A percentile compares a stretch with the other conserved stretches of the same genome.
These are phyloP conservation scores for Eragrostis curvula DNA, from an alignment of 176 grass and related monocot genomes.

Conservation along the genomic window DNA sequence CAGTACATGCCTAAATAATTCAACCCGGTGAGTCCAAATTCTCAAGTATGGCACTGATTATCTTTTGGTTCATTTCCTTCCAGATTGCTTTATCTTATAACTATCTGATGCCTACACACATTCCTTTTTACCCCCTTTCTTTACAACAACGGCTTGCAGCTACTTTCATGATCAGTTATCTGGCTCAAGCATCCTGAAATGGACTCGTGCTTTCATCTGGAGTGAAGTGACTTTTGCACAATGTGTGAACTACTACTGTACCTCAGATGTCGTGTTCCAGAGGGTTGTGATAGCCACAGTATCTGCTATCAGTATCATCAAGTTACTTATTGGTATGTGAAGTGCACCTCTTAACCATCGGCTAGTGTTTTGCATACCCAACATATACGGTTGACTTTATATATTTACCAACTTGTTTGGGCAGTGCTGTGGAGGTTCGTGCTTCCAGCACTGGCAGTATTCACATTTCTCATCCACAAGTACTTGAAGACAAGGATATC, in stretches of 20 bases:
- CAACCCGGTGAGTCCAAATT: conserved; percentile 9
- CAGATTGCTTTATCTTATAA: neutral
- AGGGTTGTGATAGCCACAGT: neutral
- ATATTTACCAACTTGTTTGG: neutral
- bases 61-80: neutral
- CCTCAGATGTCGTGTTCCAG: neutral
- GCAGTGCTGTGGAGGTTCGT: conserved; percentile 36
- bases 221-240: neutral
- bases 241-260: neutral
- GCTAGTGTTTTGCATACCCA: neutral
- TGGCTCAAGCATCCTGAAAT: neutral
- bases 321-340: neutral
- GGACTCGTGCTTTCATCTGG: neutral
- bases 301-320: neutral
- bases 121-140: neutral
- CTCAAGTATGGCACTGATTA: neutral
- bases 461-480: conserved; percentile 44
- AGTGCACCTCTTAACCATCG: neutral
- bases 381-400: neutral
- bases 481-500: conserved; percentile 46
- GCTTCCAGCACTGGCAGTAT: conserved; percentile 7
- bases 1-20: neutral
- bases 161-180: neutral
- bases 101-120: no score
- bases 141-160: neutral